Percentiles rank a stretch among this genome's conserved stretches.
Evolutionary conservation across 345 rosid species (phyloP).

Genomic region (Lepidium aucheri): DNA sequence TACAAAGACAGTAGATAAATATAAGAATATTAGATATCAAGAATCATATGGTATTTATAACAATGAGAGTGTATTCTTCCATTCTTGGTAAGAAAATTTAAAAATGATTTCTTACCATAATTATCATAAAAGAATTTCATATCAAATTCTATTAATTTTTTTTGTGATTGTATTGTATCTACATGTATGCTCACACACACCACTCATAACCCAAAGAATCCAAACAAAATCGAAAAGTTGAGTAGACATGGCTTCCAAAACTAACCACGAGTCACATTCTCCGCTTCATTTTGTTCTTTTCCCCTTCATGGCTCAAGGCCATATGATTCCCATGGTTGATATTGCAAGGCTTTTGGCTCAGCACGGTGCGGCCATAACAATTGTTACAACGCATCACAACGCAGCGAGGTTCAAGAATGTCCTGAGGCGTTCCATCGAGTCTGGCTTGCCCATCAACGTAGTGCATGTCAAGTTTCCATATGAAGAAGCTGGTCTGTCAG

Average conservation of each 20-base stretch:
- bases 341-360: constrained; percentile 35
- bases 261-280: neutral
- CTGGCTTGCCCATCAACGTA: constrained; percentile 18
- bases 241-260: neutral
- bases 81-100: neutral
- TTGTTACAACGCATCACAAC: constrained; percentile 38
- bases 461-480: constrained; percentile 17
- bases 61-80: neutral
- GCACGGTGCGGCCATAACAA: constrained; percentile 25
- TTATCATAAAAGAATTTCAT: neutral
- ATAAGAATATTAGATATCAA: neutral
- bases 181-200: neutral
- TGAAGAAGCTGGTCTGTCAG: constrained; percentile 23
- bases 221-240: neutral
- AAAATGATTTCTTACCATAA: neutral
- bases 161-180: too few relatives aligned
- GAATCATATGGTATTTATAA: neutral
- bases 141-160: neutral
- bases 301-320: constrained; percentile 28
- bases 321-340: constrained; percentile 36
- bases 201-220: neutral
- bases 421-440: constrained; percentile 16
- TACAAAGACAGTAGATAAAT: neutral
- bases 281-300: constrained; percentile 22
- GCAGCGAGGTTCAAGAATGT: constrained; percentile 14